Evolutionary conservation across 2,329 filamentous ascomycete genomes (phyloP).

Genomic region (Escovopsis sp.): DNA sequence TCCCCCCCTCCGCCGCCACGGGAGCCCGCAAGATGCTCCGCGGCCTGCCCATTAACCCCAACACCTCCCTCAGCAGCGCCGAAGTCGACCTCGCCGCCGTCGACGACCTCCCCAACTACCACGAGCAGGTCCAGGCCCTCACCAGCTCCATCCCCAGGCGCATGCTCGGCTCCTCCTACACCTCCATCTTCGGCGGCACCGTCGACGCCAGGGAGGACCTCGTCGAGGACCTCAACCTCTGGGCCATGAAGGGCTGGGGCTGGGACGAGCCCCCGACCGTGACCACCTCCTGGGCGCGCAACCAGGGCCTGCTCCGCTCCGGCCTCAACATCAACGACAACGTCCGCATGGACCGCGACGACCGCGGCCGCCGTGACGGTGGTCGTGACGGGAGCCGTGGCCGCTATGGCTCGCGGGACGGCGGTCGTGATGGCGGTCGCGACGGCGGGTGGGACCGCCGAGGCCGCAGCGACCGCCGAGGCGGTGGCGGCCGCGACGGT

Average conservation of each 20-base stretch:
- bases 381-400: slow-evolving; percentile 6
- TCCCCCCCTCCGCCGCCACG: slow-evolving; percentile 37
- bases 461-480: background rate
- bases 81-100: slow-evolving; percentile 36
- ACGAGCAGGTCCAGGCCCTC: slow-evolving; percentile 27
- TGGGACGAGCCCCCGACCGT: slow-evolving; percentile 30
- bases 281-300: slow-evolving; percentile 12
- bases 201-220: slow-evolving; percentile 22
- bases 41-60: slow-evolving; percentile 44
- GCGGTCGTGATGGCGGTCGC: background rate
- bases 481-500: slow-evolving; percentile 4
- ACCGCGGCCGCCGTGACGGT: slow-evolving; percentile 5
- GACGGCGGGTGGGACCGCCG: slow-evolving; percentile 1
- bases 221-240: slow-evolving; percentile 37
- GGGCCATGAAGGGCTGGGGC: slow-evolving; percentile 35
- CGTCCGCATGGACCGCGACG: slow-evolving; percentile 3
- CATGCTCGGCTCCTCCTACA: slow-evolving; percentile 31
- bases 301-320: slow-evolving; percentile 16
- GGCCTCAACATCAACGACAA: slow-evolving; percentile 20
- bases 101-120: slow-evolving; percentile 25
- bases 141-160: slow-evolving; percentile 24
- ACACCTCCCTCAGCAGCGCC: slow-evolving; percentile 35
- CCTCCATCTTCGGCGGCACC: slow-evolving; percentile 39
- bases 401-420: slow-evolving; percentile 1
- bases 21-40: slow-evolving; percentile 35